Conservation (phyloP, 2,329 filamentous ascomycete genomes). For the Penicillium corylophilum region DNA sequence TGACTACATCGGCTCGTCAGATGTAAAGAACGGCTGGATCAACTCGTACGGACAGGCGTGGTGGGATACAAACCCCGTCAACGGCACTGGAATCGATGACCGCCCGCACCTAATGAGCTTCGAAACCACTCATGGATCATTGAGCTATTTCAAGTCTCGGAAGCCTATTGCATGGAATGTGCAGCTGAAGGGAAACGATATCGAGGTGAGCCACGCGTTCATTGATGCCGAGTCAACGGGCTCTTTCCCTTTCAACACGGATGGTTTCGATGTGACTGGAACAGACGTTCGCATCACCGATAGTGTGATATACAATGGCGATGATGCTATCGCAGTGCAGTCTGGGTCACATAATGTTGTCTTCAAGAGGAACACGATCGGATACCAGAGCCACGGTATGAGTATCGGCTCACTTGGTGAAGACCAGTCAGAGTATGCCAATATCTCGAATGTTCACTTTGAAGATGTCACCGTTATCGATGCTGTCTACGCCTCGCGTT, state of each 20-base stretch:
- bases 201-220: conserved; percentile 42
- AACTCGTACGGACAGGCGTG: conserved; percentile 48
- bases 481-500: conserved; percentile 44
- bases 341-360: conserved; percentile 40
- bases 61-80: conserved; percentile 46
- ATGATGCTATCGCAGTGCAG: conserved; percentile 46
- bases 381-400: conserved; percentile 47
- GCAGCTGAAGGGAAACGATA: conserved; percentile 40
- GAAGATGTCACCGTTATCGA: conserved; percentile 45
- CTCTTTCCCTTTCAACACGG: conserved; percentile 46
- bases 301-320: conserved; percentile 43
- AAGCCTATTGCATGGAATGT: conserved; percentile 49
- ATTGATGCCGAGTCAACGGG: conserved; percentile 41
- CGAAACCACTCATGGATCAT: conserved; percentile 36
- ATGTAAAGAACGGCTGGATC: conserved; percentile 46
- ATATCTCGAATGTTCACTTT: conserved; percentile 45
- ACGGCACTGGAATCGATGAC: conserved; percentile 39
- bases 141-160: conserved; percentile 43
- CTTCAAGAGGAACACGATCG: conserved; percentile 43
- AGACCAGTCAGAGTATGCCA: conserved; percentile 36
- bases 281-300: conserved; percentile 31
- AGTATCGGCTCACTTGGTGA: conserved; percentile 46
- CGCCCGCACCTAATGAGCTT: conserved; percentile 45
- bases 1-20: conserved; percentile 32
- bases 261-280: conserved; percentile 33